Conservation (phyloP, 345 rosid genomes). For the Sisymbrium altissimum region DNA sequence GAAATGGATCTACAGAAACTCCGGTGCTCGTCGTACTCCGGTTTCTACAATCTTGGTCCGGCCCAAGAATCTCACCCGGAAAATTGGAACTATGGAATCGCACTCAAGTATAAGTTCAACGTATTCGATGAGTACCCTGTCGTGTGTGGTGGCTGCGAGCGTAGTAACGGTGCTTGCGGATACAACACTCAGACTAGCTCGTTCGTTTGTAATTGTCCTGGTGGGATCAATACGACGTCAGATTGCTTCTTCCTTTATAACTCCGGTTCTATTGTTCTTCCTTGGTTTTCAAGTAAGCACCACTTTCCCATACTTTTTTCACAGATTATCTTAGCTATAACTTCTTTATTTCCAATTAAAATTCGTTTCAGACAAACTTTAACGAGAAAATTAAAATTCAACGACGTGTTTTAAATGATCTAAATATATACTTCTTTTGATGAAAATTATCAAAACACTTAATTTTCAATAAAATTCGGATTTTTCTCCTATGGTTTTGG, state of each 20-base stretch:
- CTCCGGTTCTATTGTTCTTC: constrained; percentile 9
- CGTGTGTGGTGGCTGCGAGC: constrained; percentile 66
- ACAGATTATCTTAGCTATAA: background rate
- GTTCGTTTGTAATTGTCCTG: constrained; percentile 65
- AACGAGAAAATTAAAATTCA: background rate
- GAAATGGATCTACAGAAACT: constrained; percentile 71
- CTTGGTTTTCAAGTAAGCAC: constrained; percentile 34
- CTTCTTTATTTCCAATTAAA: background rate
- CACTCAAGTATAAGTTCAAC: constrained; percentile 75
- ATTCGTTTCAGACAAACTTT: background rate
- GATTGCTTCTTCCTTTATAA: constrained; percentile 54
- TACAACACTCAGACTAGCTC: constrained; percentile 47
- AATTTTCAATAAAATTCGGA: too few relatives aligned
- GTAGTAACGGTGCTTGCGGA: constrained; percentile 78
- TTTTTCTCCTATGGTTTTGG: too few relatives aligned
- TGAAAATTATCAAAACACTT: background rate
- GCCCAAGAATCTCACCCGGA: constrained; percentile 77
- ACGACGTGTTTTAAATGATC: background rate
- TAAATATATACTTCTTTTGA: background rate
- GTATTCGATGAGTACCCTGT: constrained; percentile 71
- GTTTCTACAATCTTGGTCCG: constrained; percentile 64
- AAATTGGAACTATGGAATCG: constrained; percentile 81
- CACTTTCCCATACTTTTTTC: background rate
- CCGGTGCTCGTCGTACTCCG: constrained; percentile 68
- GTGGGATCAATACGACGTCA: constrained; percentile 62